Evolutionary conservation across 352 stramenopile genomes (phyloP).

Genomic region (Globisporangium canariense): DNA sequence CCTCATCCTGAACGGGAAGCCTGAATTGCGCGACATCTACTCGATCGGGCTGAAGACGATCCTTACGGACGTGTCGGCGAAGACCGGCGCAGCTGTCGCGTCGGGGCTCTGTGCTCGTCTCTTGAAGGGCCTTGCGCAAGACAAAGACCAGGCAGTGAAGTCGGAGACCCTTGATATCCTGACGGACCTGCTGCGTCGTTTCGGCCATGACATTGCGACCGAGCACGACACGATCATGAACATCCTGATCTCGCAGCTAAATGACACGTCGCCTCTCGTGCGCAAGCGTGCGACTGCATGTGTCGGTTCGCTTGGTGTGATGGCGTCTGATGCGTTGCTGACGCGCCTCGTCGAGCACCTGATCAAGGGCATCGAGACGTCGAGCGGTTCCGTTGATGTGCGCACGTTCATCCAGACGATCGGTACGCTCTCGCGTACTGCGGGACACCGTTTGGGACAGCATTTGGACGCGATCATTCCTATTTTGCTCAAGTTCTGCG

Average conservation of each 20-base stretch:
- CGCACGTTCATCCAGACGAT: slow-evolving; percentile 96
- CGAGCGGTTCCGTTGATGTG: slow-evolving; percentile 68
- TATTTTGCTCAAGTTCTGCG: slow-evolving; percentile 95
- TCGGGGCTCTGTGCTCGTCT: slow-evolving; percentile 65
- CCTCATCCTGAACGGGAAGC: slow-evolving; percentile 95
- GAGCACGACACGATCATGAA: slow-evolving; percentile 91
- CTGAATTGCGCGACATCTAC: slow-evolving; percentile 98
- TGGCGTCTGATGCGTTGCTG: slow-evolving; percentile 93
- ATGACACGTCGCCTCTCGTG: slow-evolving; percentile 83
- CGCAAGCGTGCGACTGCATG: slow-evolving; percentile 95
- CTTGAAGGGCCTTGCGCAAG: slow-evolving; percentile 56
- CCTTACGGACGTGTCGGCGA: slow-evolving; percentile 90
- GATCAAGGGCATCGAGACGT: slow-evolving; percentile 87
- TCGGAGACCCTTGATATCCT: slow-evolving; percentile 96
- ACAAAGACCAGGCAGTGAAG: slow-evolving; percentile 82
- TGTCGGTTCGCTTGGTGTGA: slow-evolving; percentile 93
- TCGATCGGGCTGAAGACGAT: slow-evolving; percentile 98
- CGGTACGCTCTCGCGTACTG: slow-evolving; percentile 94
- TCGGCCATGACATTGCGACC: slow-evolving; percentile 88
- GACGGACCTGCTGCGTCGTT: slow-evolving; percentile 95
- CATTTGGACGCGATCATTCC: slow-evolving; percentile 96
- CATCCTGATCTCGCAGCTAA: slow-evolving; percentile 81
- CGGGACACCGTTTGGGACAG: slow-evolving; percentile 93
- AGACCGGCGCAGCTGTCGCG: slow-evolving; percentile 87
- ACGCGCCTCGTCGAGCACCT: slow-evolving; percentile 92